Conservation (phyloP, 2,329 filamentous ascomycete species). For the Aspergillus fischeri region DNA sequence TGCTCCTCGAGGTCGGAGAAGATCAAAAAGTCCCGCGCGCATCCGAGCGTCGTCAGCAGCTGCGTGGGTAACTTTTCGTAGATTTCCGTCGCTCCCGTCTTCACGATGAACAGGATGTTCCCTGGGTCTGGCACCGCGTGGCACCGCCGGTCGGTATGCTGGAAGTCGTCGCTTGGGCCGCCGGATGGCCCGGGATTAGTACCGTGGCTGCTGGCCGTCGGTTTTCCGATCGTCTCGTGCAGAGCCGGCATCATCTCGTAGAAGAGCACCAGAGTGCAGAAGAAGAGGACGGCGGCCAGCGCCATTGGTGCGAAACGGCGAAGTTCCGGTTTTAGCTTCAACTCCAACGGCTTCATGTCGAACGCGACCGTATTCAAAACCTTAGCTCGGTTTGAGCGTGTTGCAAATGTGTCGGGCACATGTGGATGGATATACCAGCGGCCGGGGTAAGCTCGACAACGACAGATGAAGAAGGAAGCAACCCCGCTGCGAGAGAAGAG, state of each 20-base stretch:
- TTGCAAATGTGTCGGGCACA: not conserved
- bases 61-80: slow-evolving; percentile 52
- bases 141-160: slow-evolving; percentile 27
- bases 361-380: not conserved
- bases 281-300: not conserved
- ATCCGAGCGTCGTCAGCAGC: slow-evolving; percentile 51
- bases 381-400: not conserved
- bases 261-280: not conserved
- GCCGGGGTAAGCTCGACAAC: not conserved
- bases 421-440: not conserved
- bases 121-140: slow-evolving; percentile 43
- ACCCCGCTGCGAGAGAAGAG: not conserved
- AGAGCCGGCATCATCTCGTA: not conserved
- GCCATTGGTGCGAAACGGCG: not conserved
- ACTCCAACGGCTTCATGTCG: not conserved
- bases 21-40: slow-evolving; percentile 49
- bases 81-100: slow-evolving; percentile 55
- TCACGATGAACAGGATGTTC: slow-evolving; percentile 51
- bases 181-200: not conserved
- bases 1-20: slow-evolving; percentile 32
- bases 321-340: not conserved
- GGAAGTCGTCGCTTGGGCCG: not conserved
- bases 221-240: not conserved
- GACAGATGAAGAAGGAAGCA: not conserved
- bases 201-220: not conserved